Conservation (phyloP, 345 rosid genomes). For the Rhodamnia rubescens region DNA sequence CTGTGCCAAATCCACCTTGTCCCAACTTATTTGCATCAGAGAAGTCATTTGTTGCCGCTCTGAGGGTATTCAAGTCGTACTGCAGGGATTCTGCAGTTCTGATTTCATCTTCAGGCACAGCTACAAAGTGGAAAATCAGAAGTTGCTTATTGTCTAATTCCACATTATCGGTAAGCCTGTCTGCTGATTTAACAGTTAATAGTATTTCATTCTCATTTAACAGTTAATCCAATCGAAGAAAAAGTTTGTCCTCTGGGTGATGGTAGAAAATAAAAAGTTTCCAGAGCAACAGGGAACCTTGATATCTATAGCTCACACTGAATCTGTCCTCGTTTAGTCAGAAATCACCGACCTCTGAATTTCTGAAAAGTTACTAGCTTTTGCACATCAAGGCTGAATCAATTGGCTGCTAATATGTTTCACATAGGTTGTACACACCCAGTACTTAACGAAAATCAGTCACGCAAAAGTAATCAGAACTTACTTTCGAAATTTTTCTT, state of each 20-base stretch:
- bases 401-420: neutral
- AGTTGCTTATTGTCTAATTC: neutral
- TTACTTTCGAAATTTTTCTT: neutral
- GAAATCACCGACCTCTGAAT: neutral
- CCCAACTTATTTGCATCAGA: slow-evolving; percentile 6
- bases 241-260: neutral
- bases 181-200: neutral
- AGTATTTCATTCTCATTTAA: neutral
- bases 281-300: neutral
- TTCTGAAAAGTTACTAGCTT: neutral
- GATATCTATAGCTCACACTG: neutral
- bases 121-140: neutral
- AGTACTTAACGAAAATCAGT: neutral
- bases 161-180: neutral
- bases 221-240: neutral
- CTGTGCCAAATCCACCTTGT: slow-evolving; percentile 5
- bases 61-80: slow-evolving; percentile 4
- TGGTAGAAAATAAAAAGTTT: neutral
- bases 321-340: neutral
- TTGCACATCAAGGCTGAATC: neutral
- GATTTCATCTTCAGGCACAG: neutral
- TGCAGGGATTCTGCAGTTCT: neutral
- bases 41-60: slow-evolving; percentile 14
- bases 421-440: neutral
- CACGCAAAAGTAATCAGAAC: neutral